Conservation (phyloP, 306 rosid species). For the Rosa lucieae region DNA sequence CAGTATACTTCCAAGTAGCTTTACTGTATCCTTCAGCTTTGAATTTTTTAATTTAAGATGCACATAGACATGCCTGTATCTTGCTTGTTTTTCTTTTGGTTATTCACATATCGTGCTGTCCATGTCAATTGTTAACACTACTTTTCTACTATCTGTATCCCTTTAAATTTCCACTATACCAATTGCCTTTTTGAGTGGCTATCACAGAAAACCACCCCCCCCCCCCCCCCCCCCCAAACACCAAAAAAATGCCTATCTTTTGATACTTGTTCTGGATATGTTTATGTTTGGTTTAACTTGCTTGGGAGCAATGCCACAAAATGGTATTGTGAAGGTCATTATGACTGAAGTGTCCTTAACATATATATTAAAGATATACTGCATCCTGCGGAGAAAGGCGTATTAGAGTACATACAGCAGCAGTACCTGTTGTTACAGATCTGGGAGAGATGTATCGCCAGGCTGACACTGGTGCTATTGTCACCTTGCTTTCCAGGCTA, state of each 20-base stretch:
- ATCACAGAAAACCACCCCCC: neutral
- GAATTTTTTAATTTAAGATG: neutral
- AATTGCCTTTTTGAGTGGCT: neutral
- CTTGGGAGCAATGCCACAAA: neutral
- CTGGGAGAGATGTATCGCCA: conserved; percentile 82
- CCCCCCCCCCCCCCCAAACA: neutral
- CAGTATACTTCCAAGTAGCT: conserved; percentile 96
- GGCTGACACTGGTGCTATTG: conserved; percentile 91
- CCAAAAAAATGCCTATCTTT: neutral
- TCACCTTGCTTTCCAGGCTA: conserved; percentile 78
- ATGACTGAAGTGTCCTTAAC: conserved; percentile 49
- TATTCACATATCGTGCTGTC: conserved; percentile 2
- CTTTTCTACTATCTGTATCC: neutral
- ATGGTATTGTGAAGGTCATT: conserved; percentile 22
- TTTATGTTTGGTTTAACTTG: conserved; percentile 11
- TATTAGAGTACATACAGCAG: conserved; percentile 93
- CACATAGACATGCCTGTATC: neutral
- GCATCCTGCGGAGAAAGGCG: conserved; percentile 99
- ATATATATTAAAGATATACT: conserved; percentile 70
- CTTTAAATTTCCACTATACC: neutral
- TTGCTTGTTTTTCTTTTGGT: conserved; percentile 1
- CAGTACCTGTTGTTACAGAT: conserved; percentile 88
- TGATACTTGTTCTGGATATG: neutral
- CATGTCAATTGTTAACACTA: neutral
- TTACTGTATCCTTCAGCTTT: conserved; percentile 86